These are phyloP conservation scores for Apophysomyces trapeziformis DNA, from an alignment of 371 early-diverging fungal species.

Conservation along the genomic window DNA sequence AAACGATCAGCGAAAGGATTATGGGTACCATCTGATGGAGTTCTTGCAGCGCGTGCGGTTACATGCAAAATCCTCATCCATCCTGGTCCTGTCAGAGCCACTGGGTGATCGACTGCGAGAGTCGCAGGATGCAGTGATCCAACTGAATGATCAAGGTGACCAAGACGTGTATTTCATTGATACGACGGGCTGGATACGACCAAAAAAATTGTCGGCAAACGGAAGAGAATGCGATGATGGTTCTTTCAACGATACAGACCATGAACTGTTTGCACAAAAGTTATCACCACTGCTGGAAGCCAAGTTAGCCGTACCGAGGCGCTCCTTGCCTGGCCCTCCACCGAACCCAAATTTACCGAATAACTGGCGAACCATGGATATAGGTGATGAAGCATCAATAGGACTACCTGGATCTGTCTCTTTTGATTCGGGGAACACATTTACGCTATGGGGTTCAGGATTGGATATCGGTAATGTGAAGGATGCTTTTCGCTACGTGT, in stretches of 20 bases:
- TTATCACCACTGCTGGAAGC: conserved; percentile 37
- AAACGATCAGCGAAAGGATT: conserved; percentile 32
- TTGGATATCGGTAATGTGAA: conserved; percentile 34
- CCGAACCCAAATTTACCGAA: conserved; percentile 50
- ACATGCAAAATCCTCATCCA: conserved; percentile 21
- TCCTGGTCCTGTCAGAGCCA: conserved; percentile 49
- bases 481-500: conserved; percentile 51
- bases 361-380: conserved; percentile 53
- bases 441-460: conserved; percentile 54
- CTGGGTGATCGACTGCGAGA: conserved; percentile 40
- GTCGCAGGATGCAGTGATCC: conserved; percentile 43
- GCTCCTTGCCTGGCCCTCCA: conserved; percentile 44
- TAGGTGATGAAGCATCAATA: conserved; percentile 39
- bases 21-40: conserved; percentile 15
- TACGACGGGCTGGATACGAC: conserved; percentile 47
- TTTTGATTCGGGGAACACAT: conserved; percentile 43
- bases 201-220: conserved; percentile 23
- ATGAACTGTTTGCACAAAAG: conserved; percentile 37
- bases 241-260: conserved; percentile 44
- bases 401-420: conserved; percentile 52
- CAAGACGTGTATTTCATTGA: conserved; percentile 44
- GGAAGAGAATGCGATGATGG: conserved; percentile 14
- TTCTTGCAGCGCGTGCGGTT: conserved; percentile 32
- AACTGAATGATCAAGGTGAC: conserved; percentile 31
- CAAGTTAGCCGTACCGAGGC: conserved; percentile 33